phyloP scores from a whole-genome alignment of 1,284 basidiomycete species.

The Agaricales sp. region DNA sequence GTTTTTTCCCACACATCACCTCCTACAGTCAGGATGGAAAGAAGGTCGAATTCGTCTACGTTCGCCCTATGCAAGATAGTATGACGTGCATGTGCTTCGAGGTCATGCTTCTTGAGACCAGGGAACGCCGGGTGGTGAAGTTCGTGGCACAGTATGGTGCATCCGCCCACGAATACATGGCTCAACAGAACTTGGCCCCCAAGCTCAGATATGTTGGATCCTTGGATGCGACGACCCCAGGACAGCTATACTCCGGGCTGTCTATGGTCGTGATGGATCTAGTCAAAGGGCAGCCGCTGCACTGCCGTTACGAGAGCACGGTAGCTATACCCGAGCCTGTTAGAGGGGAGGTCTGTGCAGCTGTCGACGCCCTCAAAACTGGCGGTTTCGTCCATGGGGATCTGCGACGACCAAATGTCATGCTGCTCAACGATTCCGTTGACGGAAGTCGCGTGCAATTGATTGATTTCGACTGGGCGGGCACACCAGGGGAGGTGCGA shows the following conservation, averaged over 20 bases:
- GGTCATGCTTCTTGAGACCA: background rate
- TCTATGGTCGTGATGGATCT: slow-evolving; percentile 1
- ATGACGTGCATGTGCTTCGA: background rate
- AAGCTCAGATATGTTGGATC: background rate
- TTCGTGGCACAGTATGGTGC: background rate
- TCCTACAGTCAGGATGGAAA: background rate
- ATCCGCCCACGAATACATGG: background rate
- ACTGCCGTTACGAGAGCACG: background rate
- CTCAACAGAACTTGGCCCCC: background rate
- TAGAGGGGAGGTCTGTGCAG: background rate
- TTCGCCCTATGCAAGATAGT: background rate
- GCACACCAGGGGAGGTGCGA: background rate
- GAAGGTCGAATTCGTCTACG: background rate
- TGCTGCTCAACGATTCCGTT: background rate
- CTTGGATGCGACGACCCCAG: background rate
- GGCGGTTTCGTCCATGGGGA: slow-evolving; percentile 1
- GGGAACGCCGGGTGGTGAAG: background rate
- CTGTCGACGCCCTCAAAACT: background rate
- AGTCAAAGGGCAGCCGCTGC: background rate
- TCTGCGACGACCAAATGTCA: background rate
- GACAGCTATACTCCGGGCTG: background rate
- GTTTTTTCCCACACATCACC: slow-evolving; percentile 1
- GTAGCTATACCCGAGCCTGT: background rate
- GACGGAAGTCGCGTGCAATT: no score
- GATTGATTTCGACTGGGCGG: slow-evolving; percentile 1